Evolutionary conservation across 2,329 filamentous ascomycete species (phyloP).

Genomic region (Colletotrichum tabaci): DNA sequence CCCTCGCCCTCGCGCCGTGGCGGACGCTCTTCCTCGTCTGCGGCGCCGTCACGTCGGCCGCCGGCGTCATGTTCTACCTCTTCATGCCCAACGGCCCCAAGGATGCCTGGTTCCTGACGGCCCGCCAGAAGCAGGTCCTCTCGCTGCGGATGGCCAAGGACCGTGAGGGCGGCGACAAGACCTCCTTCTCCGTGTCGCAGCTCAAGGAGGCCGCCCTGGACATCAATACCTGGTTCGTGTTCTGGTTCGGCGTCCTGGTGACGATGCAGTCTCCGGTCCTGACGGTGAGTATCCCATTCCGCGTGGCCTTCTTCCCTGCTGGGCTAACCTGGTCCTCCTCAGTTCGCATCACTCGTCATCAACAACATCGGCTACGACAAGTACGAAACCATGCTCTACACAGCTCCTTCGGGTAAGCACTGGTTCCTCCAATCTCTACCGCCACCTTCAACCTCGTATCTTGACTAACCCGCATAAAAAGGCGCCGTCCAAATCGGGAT

Average conservation of each 20-base stretch:
- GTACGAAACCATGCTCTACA: conserved; percentile 62
- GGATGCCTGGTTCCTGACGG: conserved; percentile 64
- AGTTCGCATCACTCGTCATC: conserved; percentile 66
- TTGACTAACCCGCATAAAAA: not conserved
- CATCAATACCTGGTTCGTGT: conserved; percentile 60
- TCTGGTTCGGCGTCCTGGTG: conserved; percentile 62
- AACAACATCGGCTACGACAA: conserved; percentile 60
- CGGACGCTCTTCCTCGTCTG: conserved; percentile 64
- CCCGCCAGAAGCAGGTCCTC: conserved; percentile 58
- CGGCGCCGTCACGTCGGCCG: conserved; percentile 60
- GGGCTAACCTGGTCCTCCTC: not conserved
- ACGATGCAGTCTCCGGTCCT: conserved; percentile 62
- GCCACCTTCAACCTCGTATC: not conserved
- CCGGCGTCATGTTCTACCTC: conserved; percentile 61
- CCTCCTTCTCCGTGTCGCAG: conserved; percentile 59
- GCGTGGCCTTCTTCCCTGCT: fast-evolving
- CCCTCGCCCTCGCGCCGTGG: conserved; percentile 60
- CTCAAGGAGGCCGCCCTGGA: conserved; percentile 61
- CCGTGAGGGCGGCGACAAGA: conserved; percentile 54
- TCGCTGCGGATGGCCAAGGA: conserved; percentile 52
- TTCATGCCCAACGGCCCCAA: conserved; percentile 62
- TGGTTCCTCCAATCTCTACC: fast-evolving
- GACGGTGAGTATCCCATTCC: conserved; percentile 48
- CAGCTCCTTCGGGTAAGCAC: conserved; percentile 55
- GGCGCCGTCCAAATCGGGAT: conserved; percentile 62